Evolutionary conservation across 345 rosid species (phyloP).

Genomic region (Rhodamnia rubescens): DNA sequence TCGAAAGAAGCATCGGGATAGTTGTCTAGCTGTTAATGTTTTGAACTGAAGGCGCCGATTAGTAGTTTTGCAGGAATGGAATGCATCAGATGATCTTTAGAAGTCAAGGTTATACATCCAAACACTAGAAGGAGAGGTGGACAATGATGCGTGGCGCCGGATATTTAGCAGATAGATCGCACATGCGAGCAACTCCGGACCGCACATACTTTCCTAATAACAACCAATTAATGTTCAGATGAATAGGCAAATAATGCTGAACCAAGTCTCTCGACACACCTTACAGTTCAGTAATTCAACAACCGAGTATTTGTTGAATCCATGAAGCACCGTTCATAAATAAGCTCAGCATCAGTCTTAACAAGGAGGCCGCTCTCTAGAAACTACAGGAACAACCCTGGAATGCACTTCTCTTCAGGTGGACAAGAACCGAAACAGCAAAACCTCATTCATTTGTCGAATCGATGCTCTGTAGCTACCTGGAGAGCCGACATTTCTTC

Average conservation of each 20-base stretch:
- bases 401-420: conserved; percentile 34
- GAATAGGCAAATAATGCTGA: neutral
- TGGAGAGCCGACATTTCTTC: conserved; percentile 68
- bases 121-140: neutral
- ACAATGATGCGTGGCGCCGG: neutral
- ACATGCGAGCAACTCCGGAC: neutral
- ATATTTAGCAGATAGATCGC: neutral
- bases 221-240: neutral
- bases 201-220: neutral
- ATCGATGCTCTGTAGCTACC: conserved; percentile 32
- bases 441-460: conserved; percentile 34
- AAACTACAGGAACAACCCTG: neutral
- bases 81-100: neutral
- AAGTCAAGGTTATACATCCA: neutral
- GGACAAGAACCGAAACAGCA: conserved; percentile 30
- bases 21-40: neutral
- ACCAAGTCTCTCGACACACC: neutral
- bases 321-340: neutral
- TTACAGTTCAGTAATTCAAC: neutral
- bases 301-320: neutral
- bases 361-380: neutral
- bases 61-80: neutral
- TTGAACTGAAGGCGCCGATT: neutral
- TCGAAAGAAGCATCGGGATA: neutral
- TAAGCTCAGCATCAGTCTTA: neutral